Evolutionary conservation across 371 early-diverging fungal species (phyloP), one percentile per base, ranked within the genome.

Genomic region (Funneliformis caledonium): DNA sequence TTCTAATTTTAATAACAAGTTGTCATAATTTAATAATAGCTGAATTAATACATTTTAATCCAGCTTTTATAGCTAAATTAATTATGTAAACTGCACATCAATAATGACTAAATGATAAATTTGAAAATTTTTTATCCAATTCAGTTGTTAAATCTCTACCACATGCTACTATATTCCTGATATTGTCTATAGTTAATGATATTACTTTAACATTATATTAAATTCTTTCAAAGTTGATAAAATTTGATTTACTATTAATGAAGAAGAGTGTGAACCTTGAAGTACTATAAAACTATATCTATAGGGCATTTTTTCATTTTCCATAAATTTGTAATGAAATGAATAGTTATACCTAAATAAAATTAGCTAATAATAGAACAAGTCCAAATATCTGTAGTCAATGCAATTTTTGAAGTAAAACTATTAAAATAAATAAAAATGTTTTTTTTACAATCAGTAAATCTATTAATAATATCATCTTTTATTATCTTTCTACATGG

Each of bases 181-280:
- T 45, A 75, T 75, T 75, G 12, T 78, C 78, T 9, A 50, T 64
- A 48, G 67, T 78, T 16, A 78, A 14, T 45, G 67, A 37, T 47
- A 77, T 64, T 0, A 47, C 67, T 65, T 47, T 67, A 26, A 65
- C 11, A 60, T 37, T 31, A 76, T 9, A 61, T 76, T 76, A 26
- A 48, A 52, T 37, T 76, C 61, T 4, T 59, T 9, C 14, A 76
- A 61, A 14, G 45, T 22, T 33, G 33, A 14, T 43, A 31, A n/a
- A 7, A 37, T 76, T 33, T 14, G 50, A n/a, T n/a, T 50, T 50
- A 50, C 10, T 12, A 50, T 50, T 4, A 50, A 6, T 48, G 6
- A 10, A 19, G 73, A 22, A 26, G 76, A 31, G 61, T 76, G 45
- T 37, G 19, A 37, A 4, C 43, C 61, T 2, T 19, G 7, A 60